A percentile compares a stretch with the other conserved stretches of the same genome.
phyloP scores from a whole-genome alignment of 2,329 filamentous ascomycete genomes.

The Aspergillus candidus region DNA sequence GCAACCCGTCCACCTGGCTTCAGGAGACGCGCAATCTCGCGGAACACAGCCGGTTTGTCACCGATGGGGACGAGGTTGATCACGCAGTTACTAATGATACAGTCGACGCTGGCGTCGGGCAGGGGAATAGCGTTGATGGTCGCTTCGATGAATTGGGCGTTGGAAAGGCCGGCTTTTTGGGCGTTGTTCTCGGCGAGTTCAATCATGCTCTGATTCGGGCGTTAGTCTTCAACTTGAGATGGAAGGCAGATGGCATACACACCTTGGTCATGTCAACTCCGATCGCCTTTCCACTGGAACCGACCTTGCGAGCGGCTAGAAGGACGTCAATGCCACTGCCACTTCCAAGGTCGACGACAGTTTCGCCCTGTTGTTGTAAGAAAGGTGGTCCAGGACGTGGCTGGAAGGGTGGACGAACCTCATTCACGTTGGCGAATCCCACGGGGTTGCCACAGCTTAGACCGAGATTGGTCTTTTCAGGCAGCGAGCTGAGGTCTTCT shows the following conservation, averaged over 20 bases:
- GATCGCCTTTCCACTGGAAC: constrained; percentile 44
- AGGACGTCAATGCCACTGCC: constrained; percentile 57
- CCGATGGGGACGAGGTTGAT: constrained; percentile 52
- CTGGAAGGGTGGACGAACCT: constrained; percentile 43
- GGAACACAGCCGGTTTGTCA: constrained; percentile 52
- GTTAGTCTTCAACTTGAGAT: background rate
- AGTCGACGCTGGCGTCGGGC: constrained; percentile 41
- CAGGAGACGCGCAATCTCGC: constrained; percentile 54
- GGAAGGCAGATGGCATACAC: background rate
- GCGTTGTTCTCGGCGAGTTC: constrained; percentile 44
- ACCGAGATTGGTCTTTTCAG: constrained; percentile 47
- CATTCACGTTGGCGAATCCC: constrained; percentile 43
- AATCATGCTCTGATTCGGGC: constrained; percentile 48
- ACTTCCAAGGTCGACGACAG: constrained; percentile 52
- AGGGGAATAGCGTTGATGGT: constrained; percentile 49
- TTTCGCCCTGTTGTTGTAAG: constrained; percentile 44
- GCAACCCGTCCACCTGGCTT: constrained; percentile 54
- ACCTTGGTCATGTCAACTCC: constrained; percentile 58
- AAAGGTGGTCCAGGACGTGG: too few species aligned
- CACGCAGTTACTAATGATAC: constrained; percentile 60
- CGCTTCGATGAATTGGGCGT: constrained; percentile 48
- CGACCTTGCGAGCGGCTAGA: constrained; percentile 48
- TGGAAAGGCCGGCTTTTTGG: constrained; percentile 32
- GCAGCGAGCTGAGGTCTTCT: constrained; percentile 44
- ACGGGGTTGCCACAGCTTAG: constrained; percentile 52